Evolutionary conservation across 306 rosid species (phyloP), one percentile per base, ranked within the genome.

Genomic region (Canavalia ensiformis): DNA sequence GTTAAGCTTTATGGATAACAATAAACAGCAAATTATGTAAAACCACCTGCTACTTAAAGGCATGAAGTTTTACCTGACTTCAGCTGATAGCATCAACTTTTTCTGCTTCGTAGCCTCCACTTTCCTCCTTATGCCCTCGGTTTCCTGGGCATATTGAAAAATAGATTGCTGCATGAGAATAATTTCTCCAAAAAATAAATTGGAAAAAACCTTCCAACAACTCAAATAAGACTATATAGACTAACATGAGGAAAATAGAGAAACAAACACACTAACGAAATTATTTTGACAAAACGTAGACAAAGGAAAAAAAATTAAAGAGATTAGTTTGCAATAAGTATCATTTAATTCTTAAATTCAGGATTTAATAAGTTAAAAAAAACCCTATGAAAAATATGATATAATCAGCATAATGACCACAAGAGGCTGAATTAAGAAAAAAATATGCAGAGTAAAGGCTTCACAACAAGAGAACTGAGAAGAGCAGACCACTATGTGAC

Each of bases 11-110:
- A 41, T 4, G 29, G 29, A 69, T 2, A 66, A 59, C 5, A n/a
- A 8, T 34, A 67, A 58, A 84, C 45, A 9, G 31, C 12, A 59
- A 46, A 70, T 30, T 8, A 80, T 3, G 18, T 77, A 33, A 73
- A 78, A 29, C 9, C 29, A 46, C 33, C 41, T 3, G 56, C 42
- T 46, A 72, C 51, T 28, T 51, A 4, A 57, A 39, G 65, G 64
- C 9, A 62, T 2, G 30, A 47, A 47, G 62, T 31, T 41, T 81
- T 90, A 96, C 99, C 97, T 69, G 75, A 96, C 97, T 89, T 96
- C 99, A n/a, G 89, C 87, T 6, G 85, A 72, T 18, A 96, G 88
- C 18, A 76, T 85, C 85, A 86, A 34, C 89, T 78, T 93, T 68
- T 88, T 94, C 82, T 87, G 90, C 73, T 91, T 86, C 78, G 86